Conservation (phyloP, 1,284 basidiomycete genomes). For the Phellopilus nigrolimitatus region DNA sequence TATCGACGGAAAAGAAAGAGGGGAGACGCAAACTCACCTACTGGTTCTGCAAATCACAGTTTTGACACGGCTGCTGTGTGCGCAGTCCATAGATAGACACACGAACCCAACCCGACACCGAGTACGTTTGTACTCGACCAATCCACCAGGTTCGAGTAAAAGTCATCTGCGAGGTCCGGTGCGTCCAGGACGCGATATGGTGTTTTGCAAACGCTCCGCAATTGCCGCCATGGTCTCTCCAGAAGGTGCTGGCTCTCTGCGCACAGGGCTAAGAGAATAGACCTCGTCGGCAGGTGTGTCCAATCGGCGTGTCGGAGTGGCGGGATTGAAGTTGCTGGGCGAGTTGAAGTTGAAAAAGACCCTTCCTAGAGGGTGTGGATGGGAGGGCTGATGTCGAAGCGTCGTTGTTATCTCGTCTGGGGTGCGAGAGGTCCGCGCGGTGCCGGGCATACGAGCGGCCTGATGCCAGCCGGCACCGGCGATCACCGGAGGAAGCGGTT, state of each 20-base stretch:
- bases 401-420: no score
- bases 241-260: constrained; percentile 80
- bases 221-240: constrained; percentile 76
- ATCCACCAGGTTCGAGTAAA: constrained; percentile 99
- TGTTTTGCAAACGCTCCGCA: constrained; percentile 87
- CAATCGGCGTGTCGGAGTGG: constrained; percentile 55
- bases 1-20: no score
- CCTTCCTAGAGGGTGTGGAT: constrained; percentile 60
- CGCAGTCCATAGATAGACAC: constrained; percentile 97
- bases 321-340: constrained; percentile 52
- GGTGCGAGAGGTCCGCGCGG: no score
- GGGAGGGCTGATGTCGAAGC: constrained; percentile 40
- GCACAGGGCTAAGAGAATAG: constrained; percentile 90
- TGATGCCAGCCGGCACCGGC: neutral
- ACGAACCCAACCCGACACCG: constrained; percentile 87
- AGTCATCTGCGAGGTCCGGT: constrained; percentile 95
- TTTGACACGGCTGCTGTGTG: constrained; percentile 90
- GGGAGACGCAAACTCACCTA: no score
- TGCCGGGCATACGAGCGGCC: no score
- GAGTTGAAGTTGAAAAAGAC: constrained; percentile 65
- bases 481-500: no score
- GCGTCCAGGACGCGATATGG: constrained; percentile 98
- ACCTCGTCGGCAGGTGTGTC: constrained; percentile 76
- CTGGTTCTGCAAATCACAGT: constrained; percentile 75
- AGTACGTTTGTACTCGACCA: constrained; percentile 96